phyloP scores from a whole-genome alignment of 2,329 filamentous ascomycete species.

The Aspergillus alliaceus region DNA sequence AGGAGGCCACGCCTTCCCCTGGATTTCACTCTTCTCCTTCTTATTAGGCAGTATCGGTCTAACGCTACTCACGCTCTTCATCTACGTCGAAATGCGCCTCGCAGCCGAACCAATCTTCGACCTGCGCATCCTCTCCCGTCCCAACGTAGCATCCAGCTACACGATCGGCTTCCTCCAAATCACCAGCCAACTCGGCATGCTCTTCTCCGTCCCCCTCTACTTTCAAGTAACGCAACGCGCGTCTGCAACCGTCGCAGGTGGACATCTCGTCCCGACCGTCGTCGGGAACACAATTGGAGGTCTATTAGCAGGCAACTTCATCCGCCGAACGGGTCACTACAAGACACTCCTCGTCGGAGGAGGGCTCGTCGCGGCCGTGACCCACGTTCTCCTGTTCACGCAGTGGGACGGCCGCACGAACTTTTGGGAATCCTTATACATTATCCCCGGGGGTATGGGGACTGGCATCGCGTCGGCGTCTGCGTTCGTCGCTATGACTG shows the following conservation, averaged over 20 bases:
- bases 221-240: slow-evolving; percentile 63
- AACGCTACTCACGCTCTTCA: slow-evolving; percentile 23
- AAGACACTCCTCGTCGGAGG: slow-evolving; percentile 56
- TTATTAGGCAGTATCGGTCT: slow-evolving; percentile 15
- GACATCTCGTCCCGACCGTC: slow-evolving; percentile 67
- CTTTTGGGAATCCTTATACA: slow-evolving; percentile 58
- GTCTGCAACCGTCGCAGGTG: slow-evolving; percentile 58
- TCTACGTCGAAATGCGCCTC: slow-evolving; percentile 33
- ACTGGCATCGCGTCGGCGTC: slow-evolving; percentile 49
- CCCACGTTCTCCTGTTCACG: slow-evolving; percentile 54
- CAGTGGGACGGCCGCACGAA: slow-evolving; percentile 62
- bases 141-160: slow-evolving; percentile 32
- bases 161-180: slow-evolving; percentile 54
- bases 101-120: slow-evolving; percentile 38
- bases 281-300: slow-evolving; percentile 65
- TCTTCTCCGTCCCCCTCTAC: slow-evolving; percentile 68
- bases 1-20: slow-evolving; percentile 44
- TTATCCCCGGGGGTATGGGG: slow-evolving; percentile 58
- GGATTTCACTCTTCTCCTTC: slow-evolving; percentile 25
- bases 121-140: slow-evolving; percentile 31
- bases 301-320: slow-evolving; percentile 58
- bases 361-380: slow-evolving; percentile 49
- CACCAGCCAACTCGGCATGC: slow-evolving; percentile 61
- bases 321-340: slow-evolving; percentile 61
- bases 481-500: slow-evolving; percentile 52